Conservation (phyloP, 192 early-diverging fungal genomes). For the Backusella macrospora region DNA sequence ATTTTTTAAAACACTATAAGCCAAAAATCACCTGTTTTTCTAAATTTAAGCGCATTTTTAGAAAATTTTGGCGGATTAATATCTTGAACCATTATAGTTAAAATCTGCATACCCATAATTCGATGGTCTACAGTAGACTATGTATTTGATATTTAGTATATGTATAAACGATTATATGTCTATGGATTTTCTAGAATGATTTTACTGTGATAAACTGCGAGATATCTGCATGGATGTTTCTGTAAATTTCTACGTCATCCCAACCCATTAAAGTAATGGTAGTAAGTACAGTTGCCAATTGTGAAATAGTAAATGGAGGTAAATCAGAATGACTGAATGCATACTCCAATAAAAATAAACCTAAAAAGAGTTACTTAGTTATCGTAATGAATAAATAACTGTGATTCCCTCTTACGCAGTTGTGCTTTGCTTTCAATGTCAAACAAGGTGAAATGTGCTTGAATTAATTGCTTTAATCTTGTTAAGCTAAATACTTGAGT, state of each 20-base stretch:
- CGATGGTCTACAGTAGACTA: slow-evolving; percentile 56
- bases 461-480: slow-evolving; percentile 59
- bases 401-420: slow-evolving; percentile 20
- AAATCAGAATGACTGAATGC: slow-evolving; percentile 55
- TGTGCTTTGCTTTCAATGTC: slow-evolving; percentile 33
- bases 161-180: too few species aligned
- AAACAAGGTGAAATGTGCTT: slow-evolving; percentile 40
- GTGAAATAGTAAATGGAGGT: slow-evolving; percentile 58
- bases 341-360: slow-evolving; percentile 64
- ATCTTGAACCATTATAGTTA: slow-evolving; percentile 70
- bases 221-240: slow-evolving; percentile 52
- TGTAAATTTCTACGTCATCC: slow-evolving; percentile 70
- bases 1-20: background rate
- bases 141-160: background rate
- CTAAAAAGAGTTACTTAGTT: slow-evolving; percentile 24
- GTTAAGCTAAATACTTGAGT: slow-evolving; percentile 63
- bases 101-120: slow-evolving; percentile 71
- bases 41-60: slow-evolving; percentile 61
- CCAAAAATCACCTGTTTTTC: slow-evolving; percentile 58
- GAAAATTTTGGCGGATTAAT: slow-evolving; percentile 65
- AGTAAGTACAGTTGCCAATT: slow-evolving; percentile 60
- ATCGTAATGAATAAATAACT: background rate
- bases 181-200: background rate
- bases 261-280: slow-evolving; percentile 71
- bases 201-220: slow-evolving; percentile 58